A percentile compares a stretch with the other conserved stretches of the same genome.
Evolutionary conservation across 2,329 filamentous ascomycete genomes (phyloP).

Genomic region (Onygenales sp.): DNA sequence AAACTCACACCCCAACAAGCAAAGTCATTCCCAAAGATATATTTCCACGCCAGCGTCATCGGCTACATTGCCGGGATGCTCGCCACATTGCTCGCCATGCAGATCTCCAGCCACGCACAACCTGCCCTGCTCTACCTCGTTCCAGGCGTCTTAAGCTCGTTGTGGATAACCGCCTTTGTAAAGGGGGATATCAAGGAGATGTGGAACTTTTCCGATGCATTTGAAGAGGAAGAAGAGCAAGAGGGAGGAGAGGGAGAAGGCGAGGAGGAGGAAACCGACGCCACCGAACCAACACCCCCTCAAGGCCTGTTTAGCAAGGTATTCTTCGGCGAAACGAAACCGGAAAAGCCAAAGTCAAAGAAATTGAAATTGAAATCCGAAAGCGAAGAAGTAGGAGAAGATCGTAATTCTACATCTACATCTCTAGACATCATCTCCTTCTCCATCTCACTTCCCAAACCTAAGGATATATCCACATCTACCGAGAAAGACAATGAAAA

Average conservation of each 20-base stretch:
- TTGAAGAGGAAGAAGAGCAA: conserved; percentile 39
- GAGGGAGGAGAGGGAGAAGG: conserved; percentile 31
- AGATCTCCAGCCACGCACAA: conserved; percentile 71
- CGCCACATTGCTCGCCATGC: conserved; percentile 64
- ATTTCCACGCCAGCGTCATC: conserved; percentile 67
- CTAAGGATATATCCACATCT: neutral
- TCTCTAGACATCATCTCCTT: conserved; percentile 5
- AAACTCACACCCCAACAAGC: conserved; percentile 29
- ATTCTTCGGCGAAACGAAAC: neutral
- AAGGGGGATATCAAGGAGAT: conserved; percentile 65
- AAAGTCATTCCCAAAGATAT: conserved; percentile 64
- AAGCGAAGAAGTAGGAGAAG: conserved; percentile 30
- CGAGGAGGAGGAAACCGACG: neutral
- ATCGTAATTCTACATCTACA: conserved; percentile 19
- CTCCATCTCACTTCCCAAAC: neutral
- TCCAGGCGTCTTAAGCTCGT: conserved; percentile 64
- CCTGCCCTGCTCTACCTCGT: conserved; percentile 89
- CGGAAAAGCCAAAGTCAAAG: neutral
- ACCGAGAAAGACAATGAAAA: neutral
- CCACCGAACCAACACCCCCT: neutral
- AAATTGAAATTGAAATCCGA: neutral
- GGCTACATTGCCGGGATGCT: conserved; percentile 76
- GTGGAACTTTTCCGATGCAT: conserved; percentile 70
- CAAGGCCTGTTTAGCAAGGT: neutral
- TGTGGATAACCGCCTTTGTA: conserved; percentile 64